Base-by-base conservation (phyloP, 2,329 filamentous ascomycete species). In the Periconia sp. region DNA sequence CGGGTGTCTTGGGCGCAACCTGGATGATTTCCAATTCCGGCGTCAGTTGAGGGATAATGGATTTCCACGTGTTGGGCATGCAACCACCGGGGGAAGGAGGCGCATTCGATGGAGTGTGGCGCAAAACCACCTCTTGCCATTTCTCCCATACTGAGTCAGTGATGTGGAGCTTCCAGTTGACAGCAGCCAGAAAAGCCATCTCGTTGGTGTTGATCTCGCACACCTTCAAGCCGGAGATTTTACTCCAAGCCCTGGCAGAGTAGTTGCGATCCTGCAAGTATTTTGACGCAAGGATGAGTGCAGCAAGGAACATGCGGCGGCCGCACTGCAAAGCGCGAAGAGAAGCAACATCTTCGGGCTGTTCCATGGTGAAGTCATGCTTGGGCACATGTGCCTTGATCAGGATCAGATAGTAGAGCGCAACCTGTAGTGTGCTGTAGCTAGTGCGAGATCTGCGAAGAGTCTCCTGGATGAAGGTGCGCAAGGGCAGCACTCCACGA, bases 211-310 rank as follows among this genome's bases (percentile, higher is more conserved):
- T 97, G 75, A 99, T 97, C 77, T 99, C 94, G 52, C 85, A 81
- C 3, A 92, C 92, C 71, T 90, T 91, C 53, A 99, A 81, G n/a
- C 94, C 94, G 17, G 94, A 97, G 64, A 99, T 99, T 81, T 96
- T 97, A 75, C 93, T 97, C 94, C 94, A 99, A 41, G 94, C 94
- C 52, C 93, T 88, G 46, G 94, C 92, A 14, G 94, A 97, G 76
- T 96, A 99, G 77, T 97, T 99, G 63, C 93, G 88, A 73, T 99
- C 94, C 76, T 99, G 94, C 45, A 99, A 81, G 72, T 97, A 99
- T 79, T 99, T 99, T 35, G 94, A 97, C 1, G 94, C 94, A 52
- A 99, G 82, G 61, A 99, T 97, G 56, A 99, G 82, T 45, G 93
- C 92, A 11, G 94, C 88, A 50, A 99, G 83, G 72, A 99, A 97